Evolutionary conservation across 2,329 filamentous ascomycete species (phyloP), one percentile per base, ranked within the genome.

Genomic region (Drechslerella stenobrocha): DNA sequence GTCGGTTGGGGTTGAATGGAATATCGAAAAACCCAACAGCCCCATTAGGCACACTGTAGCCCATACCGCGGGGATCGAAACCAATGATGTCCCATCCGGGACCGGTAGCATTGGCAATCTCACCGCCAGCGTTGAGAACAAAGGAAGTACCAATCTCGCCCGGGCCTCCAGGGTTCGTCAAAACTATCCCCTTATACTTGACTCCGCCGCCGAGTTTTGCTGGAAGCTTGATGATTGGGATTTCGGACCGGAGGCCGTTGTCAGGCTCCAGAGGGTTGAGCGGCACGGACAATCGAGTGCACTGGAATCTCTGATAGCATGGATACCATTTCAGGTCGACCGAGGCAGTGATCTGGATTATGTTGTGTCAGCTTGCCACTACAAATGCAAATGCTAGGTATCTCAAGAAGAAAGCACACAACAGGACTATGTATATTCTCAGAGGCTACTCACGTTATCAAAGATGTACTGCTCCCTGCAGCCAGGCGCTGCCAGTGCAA

Each of bases 11-110:
- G 8, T 77, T 81, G 73, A 80, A 81, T 1, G 79, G 73, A 1
- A 79, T 71, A 23, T 28, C 30, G 1, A 13, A 13, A 34, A 46
- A 59, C n/a, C 61, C 61, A 0, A 37, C 9, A 32, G 51, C 34
- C 2, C 50, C 46, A 2, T 78, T 73, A 0, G 81, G 80, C 13
- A 76, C 76, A 1, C 79, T 78, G 1, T 74, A 71, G 70, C 81
- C 81, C 58, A 82, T 80, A 2, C 80, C 80, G 3, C 81, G 78
- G n/a, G 80, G 80, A 51, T 82, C 81, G 71, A 73, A 63, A 52
- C 46, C 11, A 73, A 71, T 57, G 13, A 69, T 61, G 20, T 69
- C 63, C 63, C 55, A 60, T 1, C 57, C 63, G 1, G 63, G 61
- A 2, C 76, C 76, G 7, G 75, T 73, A 78, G 79, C 82, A 13